Evolutionary conservation across 2,329 filamentous ascomycete genomes (phyloP).

Genomic region (Ophiostoma ulmi): DNA sequence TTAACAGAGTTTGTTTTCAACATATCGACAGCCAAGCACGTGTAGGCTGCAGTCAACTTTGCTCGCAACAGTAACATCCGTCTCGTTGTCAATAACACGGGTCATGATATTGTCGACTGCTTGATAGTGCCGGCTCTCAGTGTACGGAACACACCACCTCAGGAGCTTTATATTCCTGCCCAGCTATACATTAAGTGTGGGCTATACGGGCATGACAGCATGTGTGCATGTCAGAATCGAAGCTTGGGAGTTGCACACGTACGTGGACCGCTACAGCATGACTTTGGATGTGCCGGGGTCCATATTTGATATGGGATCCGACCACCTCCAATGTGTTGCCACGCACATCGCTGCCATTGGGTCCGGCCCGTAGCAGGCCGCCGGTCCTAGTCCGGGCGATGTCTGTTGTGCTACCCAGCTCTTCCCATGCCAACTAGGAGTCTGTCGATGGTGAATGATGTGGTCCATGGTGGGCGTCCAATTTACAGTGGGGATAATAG

Average conservation of each 20-base stretch:
- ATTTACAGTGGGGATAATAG: too few relatives aligned
- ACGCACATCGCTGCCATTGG: neutral
- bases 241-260: neutral
- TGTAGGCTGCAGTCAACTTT: neutral
- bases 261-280: slow-evolving; percentile 1
- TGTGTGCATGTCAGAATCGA: neutral
- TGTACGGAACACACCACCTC: neutral
- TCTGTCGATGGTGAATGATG: neutral
- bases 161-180: neutral
- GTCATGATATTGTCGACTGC: neutral
- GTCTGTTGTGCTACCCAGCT: neutral
- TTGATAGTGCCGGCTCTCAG: neutral
- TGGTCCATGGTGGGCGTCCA: neutral
- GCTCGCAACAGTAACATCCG: neutral
- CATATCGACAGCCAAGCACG: neutral
- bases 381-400: neutral
- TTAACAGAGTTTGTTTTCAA: neutral
- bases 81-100: neutral
- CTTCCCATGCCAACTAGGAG: neutral
- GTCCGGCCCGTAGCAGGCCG: neutral
- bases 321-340: neutral
- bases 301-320: neutral
- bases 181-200: neutral
- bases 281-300: neutral
- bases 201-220: neutral